A percentile compares a stretch with the other conserved stretches of the same genome.
phyloP scores from a whole-genome alignment of 495 filamentous ascomycete species.

The Gamarada debralockiae region DNA sequence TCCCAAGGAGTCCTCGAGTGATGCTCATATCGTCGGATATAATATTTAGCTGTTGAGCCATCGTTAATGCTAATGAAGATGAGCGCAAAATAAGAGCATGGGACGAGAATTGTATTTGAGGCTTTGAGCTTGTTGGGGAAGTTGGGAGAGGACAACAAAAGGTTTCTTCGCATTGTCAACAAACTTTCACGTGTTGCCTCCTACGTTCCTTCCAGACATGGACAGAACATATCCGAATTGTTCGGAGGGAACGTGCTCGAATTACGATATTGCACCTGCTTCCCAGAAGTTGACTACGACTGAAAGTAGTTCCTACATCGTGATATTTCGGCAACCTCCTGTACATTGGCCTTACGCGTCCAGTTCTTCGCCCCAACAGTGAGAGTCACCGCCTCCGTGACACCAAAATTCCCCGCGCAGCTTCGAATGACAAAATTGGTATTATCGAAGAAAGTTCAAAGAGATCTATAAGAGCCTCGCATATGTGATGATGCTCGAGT shows the following conservation, averaged over 20 bases:
- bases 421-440: conserved; percentile 13
- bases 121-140: neutral
- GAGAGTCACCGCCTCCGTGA: too few species aligned
- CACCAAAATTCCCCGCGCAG: neutral
- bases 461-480: conserved; percentile 25
- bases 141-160: neutral
- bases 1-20: conserved; percentile 12
- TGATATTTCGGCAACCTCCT: too few species aligned
- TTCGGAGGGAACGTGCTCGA: too few species aligned
- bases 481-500: conserved; percentile 12
- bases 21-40: conserved; percentile 19
- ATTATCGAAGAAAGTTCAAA: conserved; percentile 18
- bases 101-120: conserved; percentile 20
- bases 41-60: neutral
- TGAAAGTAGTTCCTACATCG: too few species aligned
- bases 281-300: conserved; percentile 3
- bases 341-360: too few species aligned
- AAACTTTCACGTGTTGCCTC: neutral
- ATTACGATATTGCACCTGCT: too few species aligned
- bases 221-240: too few species aligned
- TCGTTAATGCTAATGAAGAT: conserved; percentile 18
- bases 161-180: neutral
- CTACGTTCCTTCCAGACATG: neutral
- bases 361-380: too few species aligned
- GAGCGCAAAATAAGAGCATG: conserved; percentile 22